These are phyloP conservation scores for Suillus subluteus DNA, from an alignment of 768 basidiomycete genomes.

Conservation along the genomic window DNA sequence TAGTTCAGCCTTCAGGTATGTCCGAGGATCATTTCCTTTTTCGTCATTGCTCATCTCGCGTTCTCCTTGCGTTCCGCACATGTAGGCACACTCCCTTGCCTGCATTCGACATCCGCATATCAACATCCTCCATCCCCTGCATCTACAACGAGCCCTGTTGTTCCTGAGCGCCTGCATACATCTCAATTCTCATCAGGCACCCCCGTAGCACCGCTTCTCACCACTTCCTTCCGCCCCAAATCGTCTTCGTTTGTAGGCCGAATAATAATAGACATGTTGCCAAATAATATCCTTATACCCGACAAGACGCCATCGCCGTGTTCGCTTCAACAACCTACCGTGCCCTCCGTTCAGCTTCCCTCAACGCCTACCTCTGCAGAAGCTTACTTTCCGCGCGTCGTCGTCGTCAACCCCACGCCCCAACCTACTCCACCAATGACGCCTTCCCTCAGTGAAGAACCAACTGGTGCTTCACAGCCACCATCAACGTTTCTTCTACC, in stretches of 20 bases:
- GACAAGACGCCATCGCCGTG: conserved; percentile 19
- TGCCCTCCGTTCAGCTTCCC: conserved; percentile 35
- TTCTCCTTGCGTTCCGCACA: conserved; percentile 21
- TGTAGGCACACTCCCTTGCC: conserved; percentile 27
- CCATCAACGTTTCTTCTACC: conserved; percentile 32
- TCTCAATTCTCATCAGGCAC: conserved; percentile 25
- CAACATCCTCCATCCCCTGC: conserved; percentile 33
- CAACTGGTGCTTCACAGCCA: conserved; percentile 27
- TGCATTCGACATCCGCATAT: conserved; percentile 32
- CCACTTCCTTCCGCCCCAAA: conserved; percentile 22
- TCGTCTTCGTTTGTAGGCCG: conserved; percentile 41
- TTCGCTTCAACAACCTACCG: conserved; percentile 21
- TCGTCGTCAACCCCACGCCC: conserved; percentile 77
- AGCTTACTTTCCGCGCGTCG: conserved; percentile 53
- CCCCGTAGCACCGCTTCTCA: conserved; percentile 12
- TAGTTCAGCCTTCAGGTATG: conserved; percentile 23
- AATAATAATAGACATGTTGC: conserved; percentile 64
- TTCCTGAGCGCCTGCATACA: conserved; percentile 34
- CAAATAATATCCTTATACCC: conserved; percentile 39
- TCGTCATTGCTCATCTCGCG: conserved; percentile 17
- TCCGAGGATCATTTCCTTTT: conserved; percentile 17
- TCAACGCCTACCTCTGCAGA: conserved; percentile 26
- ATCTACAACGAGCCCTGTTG: conserved; percentile 22
- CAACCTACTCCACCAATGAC: conserved; percentile 80
- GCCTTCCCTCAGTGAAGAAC: conserved; percentile 44